Evolutionary conservation across 148 eudicot genomes (phyloP).

Genomic region (Rhododendron kiyosumense): DNA sequence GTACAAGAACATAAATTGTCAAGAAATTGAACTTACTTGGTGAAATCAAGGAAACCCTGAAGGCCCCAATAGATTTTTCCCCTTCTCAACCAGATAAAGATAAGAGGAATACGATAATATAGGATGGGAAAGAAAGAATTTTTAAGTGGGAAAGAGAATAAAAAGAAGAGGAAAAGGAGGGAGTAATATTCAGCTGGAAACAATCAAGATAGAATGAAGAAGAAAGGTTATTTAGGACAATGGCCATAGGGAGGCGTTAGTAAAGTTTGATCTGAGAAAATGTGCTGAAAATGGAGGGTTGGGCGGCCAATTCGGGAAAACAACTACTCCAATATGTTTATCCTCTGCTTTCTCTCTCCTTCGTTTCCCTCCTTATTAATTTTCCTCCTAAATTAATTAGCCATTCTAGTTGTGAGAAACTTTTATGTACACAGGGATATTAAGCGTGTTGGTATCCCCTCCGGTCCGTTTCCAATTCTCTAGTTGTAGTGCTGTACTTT

Average conservation of each 20-base stretch:
- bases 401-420: too few relatives aligned
- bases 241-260: neutral
- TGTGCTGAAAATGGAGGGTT: slow-evolving; percentile 7
- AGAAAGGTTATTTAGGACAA: neutral
- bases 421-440: too few relatives aligned
- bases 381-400: too few relatives aligned
- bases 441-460: too few relatives aligned
- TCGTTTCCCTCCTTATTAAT: too few relatives aligned
- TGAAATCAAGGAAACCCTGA: neutral
- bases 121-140: neutral
- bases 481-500: too few relatives aligned
- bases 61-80: neutral
- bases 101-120: neutral
- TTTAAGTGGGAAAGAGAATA: neutral
- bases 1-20: too few relatives aligned
- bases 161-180: neutral
- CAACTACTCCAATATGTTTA: too few relatives aligned
- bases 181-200: neutral
- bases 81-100: neutral
- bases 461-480: too few relatives aligned
- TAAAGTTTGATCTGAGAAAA: slow-evolving; percentile 19
- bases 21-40: slow-evolving; percentile 8
- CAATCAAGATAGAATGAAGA: neutral
- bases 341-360: too few relatives aligned
- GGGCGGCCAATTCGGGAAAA: slow-evolving; percentile 14